These are phyloP conservation scores for Lomentospora prolificans DNA, from an alignment of 2,329 filamentous ascomycete genomes.

Conservation along the genomic window DNA sequence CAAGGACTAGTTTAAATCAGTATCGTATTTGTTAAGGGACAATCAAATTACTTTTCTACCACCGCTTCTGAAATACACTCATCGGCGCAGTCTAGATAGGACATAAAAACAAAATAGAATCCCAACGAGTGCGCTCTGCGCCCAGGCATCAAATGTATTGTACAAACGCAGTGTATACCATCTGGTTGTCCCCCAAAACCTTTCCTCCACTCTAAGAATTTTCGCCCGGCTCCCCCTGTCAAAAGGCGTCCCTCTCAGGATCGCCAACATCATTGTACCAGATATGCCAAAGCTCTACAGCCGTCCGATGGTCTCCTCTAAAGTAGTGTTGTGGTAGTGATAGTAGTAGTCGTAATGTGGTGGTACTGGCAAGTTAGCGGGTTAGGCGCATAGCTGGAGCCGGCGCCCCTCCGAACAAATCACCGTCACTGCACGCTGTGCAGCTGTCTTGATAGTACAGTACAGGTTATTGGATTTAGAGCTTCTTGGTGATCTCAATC, in stretches of 20 bases:
- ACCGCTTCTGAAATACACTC: neutral
- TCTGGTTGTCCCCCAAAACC: neutral
- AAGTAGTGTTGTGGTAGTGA: neutral
- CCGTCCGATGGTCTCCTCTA: neutral
- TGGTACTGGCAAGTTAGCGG: neutral
- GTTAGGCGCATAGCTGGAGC: neutral
- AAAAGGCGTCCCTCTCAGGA: neutral
- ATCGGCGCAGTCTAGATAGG: constrained; percentile 2
- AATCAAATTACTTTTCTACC: neutral
- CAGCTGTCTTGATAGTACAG: neutral
- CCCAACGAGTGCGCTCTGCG: constrained; percentile 4
- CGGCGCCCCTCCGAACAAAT: neutral
- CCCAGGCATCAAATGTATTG: constrained; percentile 5
- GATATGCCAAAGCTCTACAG: neutral
- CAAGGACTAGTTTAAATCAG: no score
- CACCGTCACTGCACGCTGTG: neutral
- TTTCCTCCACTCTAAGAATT: neutral
- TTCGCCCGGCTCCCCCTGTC: neutral
- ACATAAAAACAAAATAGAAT: constrained; percentile 2
- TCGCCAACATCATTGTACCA: neutral
- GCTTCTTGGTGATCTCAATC: constrained; percentile 84
- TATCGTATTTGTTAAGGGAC: no score
- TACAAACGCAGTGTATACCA: constrained; percentile 1
- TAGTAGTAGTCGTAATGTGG: neutral
- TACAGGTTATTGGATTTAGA: constrained; percentile 42